Evolutionary conservation across 495 filamentous ascomycete genomes (phyloP), one percentile per base, ranked within the genome.

Genomic region (Hypoxylon intermedium): DNA sequence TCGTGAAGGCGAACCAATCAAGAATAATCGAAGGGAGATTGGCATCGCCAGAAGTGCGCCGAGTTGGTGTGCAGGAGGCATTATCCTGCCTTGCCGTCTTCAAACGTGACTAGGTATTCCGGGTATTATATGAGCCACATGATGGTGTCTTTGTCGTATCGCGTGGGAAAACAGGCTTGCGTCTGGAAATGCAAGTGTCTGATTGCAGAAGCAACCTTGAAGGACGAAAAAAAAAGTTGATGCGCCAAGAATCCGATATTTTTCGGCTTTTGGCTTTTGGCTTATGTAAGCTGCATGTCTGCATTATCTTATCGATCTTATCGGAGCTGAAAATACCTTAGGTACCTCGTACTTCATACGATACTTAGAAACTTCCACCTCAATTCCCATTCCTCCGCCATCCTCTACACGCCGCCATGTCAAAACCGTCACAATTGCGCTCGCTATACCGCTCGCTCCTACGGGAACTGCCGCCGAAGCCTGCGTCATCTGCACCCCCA

Each of bases 371-470:
- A 31, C 50, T 47, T 55, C 48, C 30, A 49, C 37, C 1, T 48
- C 28, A 37, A 16, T 28, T 52, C 23, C 1, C 18, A 2, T 13
- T 6, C 19, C 6, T 6, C 26, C 12, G 34, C 9, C 5, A 9
- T 30, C n/a, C n/a, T n/a, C n/a, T n/a, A n/a, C 7, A 38, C 33
- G 19, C n/a, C 55, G 55, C 19, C 15, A 75, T 74, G 72, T 64
- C 71, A 7, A 72, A 64, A 31, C 58, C 73, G 40, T 60, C 76
- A 24, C 83, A 83, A 67, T 73, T 88, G 43, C 90, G 89, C 69
- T 84, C 90, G 38, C 80, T 96, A 69, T 98, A 98, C 80, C 90
- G 94, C 66, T 82, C 86, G 16, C 79, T 98, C 72, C 90, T 97
- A 49, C 90, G 92, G 74, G 93, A 97, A 77, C 87, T 97, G 23